A percentile compares a stretch with the other conserved stretches of the same genome.
Conservation (phyloP, 805 yeast genomes). For the Lipomyces mesembrius region DNA sequence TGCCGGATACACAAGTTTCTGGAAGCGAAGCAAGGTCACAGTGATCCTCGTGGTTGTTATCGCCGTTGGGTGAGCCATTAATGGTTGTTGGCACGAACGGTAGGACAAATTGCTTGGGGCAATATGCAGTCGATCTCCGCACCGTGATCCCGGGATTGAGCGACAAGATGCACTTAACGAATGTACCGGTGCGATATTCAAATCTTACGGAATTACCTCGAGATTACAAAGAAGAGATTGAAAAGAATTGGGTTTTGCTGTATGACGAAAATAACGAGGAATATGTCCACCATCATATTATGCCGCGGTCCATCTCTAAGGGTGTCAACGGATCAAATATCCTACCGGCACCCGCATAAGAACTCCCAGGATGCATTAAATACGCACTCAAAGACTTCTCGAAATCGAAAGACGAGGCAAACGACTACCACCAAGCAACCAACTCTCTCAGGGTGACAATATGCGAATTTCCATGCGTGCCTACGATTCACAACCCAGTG, state of each 20-base stretch:
- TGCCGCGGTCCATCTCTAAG: slow-evolving; percentile 9
- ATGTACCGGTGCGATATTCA: slow-evolving; percentile 27
- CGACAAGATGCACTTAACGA: slow-evolving; percentile 13
- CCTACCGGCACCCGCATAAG: neutral
- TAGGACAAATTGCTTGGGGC: slow-evolving; percentile 20
- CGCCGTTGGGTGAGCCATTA: slow-evolving; percentile 34
- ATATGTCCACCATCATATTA: slow-evolving; percentile 22
- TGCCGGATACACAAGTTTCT: slow-evolving; percentile 14
- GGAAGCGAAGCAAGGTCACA: slow-evolving; percentile 22
- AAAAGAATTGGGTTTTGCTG: slow-evolving; percentile 30
- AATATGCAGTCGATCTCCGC: slow-evolving; percentile 30
- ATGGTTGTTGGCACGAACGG: slow-evolving; percentile 33
- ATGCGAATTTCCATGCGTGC: slow-evolving; percentile 35
- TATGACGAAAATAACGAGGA: slow-evolving; percentile 22
- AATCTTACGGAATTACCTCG: slow-evolving; percentile 23
- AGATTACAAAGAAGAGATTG: slow-evolving; percentile 12
- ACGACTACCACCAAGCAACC: slow-evolving; percentile 28
- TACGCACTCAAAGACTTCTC: slow-evolving; percentile 1
- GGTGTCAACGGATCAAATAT: slow-evolving; percentile 3
- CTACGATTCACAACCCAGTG: slow-evolving; percentile 35
- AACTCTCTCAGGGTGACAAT: slow-evolving; percentile 31
- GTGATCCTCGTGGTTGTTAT: slow-evolving; percentile 32
- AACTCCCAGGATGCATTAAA: slow-evolving; percentile 4
- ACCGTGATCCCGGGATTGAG: slow-evolving; percentile 24
- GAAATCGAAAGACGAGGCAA: neutral